Evolutionary conservation across 805 yeast species (phyloP).

Genomic region (Alloascoidea africana): DNA sequence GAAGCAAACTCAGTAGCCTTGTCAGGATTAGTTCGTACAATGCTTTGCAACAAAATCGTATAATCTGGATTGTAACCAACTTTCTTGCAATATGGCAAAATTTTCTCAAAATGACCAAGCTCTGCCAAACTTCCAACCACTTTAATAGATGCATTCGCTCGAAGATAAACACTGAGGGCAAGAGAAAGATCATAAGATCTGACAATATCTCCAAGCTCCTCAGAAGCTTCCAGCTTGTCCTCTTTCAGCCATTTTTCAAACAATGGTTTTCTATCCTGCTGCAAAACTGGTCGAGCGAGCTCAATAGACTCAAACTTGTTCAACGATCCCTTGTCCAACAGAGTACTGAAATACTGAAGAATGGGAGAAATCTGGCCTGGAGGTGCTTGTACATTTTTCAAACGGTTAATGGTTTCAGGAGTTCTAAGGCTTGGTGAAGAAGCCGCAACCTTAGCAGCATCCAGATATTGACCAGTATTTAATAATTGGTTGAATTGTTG

Average conservation of each 20-base stretch:
- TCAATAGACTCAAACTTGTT: slow-evolving; percentile 91
- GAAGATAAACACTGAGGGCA: slow-evolving; percentile 82
- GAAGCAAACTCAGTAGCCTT: slow-evolving; percentile 96
- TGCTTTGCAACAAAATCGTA: slow-evolving; percentile 76
- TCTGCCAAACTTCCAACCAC: slow-evolving; percentile 90
- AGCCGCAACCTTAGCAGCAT: slow-evolving; percentile 96
- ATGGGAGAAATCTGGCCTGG: slow-evolving; percentile 95
- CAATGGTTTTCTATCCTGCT: slow-evolving; percentile 85
- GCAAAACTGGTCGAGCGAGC: slow-evolving; percentile 87
- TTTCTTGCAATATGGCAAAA: slow-evolving; percentile 84
- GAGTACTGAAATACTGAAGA: slow-evolving; percentile 78
- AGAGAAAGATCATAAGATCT: slow-evolving; percentile 75
- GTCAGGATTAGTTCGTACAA: slow-evolving; percentile 90
- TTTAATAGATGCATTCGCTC: slow-evolving; percentile 71
- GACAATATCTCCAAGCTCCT: slow-evolving; percentile 92
- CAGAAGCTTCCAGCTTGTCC: slow-evolving; percentile 88
- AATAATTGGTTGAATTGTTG: slow-evolving; percentile 85
- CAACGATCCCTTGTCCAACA: slow-evolving; percentile 83
- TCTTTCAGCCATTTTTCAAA: slow-evolving; percentile 95
- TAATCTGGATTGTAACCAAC: slow-evolving; percentile 83
- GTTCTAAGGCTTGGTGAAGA: slow-evolving; percentile 87
- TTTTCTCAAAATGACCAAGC: slow-evolving; percentile 91
- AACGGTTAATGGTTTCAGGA: slow-evolving; percentile 83
- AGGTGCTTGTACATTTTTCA: slow-evolving; percentile 78
- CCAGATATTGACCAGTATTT: slow-evolving; percentile 71